phyloP scores from a whole-genome alignment of 192 early-diverging fungal species.

The Phlyctochytrium bullatum region DNA sequence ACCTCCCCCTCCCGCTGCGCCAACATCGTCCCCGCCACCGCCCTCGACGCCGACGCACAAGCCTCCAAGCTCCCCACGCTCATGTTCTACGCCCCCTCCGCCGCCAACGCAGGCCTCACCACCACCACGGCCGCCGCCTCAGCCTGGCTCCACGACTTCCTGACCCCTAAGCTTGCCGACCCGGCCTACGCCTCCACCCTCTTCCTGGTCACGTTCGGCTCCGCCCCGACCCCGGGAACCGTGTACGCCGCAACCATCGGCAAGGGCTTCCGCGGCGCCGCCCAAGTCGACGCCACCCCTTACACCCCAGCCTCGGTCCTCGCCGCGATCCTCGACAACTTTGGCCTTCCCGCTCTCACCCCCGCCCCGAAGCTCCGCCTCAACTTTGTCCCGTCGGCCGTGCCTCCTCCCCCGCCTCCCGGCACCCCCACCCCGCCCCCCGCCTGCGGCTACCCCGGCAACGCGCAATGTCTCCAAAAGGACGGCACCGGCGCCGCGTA shows the following conservation, averaged over 20 bases:
- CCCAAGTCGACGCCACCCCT: conserved; percentile 42
- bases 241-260: conserved; percentile 8
- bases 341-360: conserved; percentile 46
- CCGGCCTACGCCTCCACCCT: conserved; percentile 36
- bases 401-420: not conserved
- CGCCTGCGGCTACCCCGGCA: conserved; percentile 5
- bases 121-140: conserved; percentile 49
- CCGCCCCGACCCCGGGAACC: not conserved
- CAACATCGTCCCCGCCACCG: conserved; percentile 53
- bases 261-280: not conserved
- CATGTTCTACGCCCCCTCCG: conserved; percentile 56
- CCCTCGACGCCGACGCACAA: conserved; percentile 49
- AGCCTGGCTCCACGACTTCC: conserved; percentile 52
- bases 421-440: not conserved
- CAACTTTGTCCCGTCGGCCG: not conserved
- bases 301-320: conserved; percentile 59
- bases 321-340: conserved; percentile 55
- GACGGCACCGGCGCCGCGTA: not conserved
- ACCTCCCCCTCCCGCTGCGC: conserved; percentile 46
- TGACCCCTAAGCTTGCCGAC: conserved; percentile 44
- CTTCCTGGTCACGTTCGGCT: conserved; percentile 26
- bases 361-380: not conserved
- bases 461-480: not conserved
- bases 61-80: conserved; percentile 42
- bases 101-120: conserved; percentile 47